These are phyloP conservation scores for Penicillium steckii DNA, from an alignment of 495 filamentous ascomycete genomes.

Conservation along the genomic window DNA sequence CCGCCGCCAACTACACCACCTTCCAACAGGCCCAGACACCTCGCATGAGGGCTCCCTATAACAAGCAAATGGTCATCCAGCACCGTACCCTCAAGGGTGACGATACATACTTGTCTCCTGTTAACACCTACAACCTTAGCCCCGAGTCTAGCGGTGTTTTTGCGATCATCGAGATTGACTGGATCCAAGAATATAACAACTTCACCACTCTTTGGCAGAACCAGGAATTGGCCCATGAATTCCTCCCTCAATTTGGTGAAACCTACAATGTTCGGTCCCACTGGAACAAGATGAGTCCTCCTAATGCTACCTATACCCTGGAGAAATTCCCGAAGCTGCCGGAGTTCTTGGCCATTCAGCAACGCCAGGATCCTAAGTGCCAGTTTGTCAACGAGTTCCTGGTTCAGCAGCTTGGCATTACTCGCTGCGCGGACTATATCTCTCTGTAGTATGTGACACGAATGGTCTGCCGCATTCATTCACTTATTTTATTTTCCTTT, in stretches of 20 bases:
- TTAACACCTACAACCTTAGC: conserved; percentile 19
- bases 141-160: conserved; percentile 14
- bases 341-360: conserved; percentile 18
- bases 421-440: conserved; percentile 11
- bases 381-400: conserved; percentile 24
- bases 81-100: conserved; percentile 16
- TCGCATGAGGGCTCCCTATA: conserved; percentile 13
- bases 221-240: conserved; percentile 14
- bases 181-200: conserved; percentile 20
- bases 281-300: conserved; percentile 25
- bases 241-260: conserved; percentile 17
- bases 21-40: conserved; percentile 13
- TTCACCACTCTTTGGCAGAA: conserved; percentile 14
- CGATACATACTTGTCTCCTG: conserved; percentile 15
- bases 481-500: no score
- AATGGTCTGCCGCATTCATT: no score
- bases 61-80: conserved; percentile 10
- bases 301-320: conserved; percentile 15
- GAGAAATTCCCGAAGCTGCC: conserved; percentile 18
- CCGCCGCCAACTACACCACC: conserved; percentile 13
- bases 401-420: conserved; percentile 17
- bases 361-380: conserved; percentile 21
- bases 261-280: conserved; percentile 20
- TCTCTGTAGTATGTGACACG: no score
- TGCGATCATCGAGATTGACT: conserved; percentile 15